Conservation (phyloP, 495 filamentous ascomycete species). For the Hyaloscypha finlandica region DNA sequence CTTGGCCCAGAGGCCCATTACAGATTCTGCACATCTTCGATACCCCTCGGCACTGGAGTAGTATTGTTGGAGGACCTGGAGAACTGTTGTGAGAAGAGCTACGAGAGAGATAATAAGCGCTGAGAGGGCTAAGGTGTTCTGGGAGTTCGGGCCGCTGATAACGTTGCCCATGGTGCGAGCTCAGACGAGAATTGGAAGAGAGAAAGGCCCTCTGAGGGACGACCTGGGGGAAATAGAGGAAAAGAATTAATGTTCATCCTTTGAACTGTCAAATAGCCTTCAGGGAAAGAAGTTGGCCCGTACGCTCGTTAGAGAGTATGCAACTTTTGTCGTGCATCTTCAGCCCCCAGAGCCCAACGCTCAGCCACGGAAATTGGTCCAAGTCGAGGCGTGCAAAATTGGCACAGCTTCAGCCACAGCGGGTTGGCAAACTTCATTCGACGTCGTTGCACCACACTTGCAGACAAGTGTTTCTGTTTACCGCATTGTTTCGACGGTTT, state of each 20-base stretch:
- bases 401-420: background rate
- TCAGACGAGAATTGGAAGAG: background rate
- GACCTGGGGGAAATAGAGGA: background rate
- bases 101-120: conserved; percentile 32
- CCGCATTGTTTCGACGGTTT: background rate
- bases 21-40: conserved; percentile 30
- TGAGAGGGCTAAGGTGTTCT: conserved; percentile 29
- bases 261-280: background rate
- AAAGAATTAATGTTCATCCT: conserved; percentile 7
- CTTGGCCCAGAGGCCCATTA: conserved; percentile 48
- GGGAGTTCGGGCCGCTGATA: conserved; percentile 21
- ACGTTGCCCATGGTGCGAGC: conserved; percentile 11
- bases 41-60: conserved; percentile 35
- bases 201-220: background rate
- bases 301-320: background rate
- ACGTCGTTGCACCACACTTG: background rate
- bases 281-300: background rate
- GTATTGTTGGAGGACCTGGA: conserved; percentile 32
- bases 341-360: conserved; percentile 4
- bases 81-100: conserved; percentile 29
- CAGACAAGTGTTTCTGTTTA: background rate
- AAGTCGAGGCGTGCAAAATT: background rate
- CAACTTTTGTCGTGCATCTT: conserved; percentile 2
- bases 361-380: background rate
- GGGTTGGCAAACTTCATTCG: background rate